These are phyloP conservation scores for Dactylellina sp. DNA, from an alignment of 2,329 filamentous ascomycete genomes.

Conservation along the genomic window DNA sequence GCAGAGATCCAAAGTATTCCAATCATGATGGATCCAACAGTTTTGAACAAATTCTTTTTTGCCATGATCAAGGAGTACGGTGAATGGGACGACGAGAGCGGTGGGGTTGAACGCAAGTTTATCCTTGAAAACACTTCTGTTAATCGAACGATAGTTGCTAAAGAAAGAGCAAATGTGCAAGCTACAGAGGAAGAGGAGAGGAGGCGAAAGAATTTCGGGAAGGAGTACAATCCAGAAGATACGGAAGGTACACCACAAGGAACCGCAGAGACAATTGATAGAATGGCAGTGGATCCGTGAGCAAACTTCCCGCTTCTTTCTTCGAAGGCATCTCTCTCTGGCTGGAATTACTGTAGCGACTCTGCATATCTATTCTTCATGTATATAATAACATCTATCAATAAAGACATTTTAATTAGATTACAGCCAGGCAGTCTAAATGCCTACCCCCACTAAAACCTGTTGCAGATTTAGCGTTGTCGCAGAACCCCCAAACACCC, in stretches of 20 bases:
- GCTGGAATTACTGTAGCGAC: neutral
- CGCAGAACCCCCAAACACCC: conserved; percentile 38
- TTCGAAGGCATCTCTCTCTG: no score
- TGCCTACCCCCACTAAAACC: no score
- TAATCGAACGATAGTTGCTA: conserved; percentile 18
- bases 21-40: conserved; percentile 25
- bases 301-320: neutral
- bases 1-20: conserved; percentile 6
- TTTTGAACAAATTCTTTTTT: conserved; percentile 44
- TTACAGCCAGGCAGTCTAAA: no score
- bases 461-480: conserved; percentile 47
- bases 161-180: conserved; percentile 4
- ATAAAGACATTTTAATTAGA: no score
- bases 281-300: conserved; percentile 27
- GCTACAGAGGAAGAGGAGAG: neutral
- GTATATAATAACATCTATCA: conserved; percentile 1
- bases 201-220: neutral
- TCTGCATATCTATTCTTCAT: neutral
- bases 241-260: neutral
- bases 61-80: conserved; percentile 46
- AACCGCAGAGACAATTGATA: neutral
- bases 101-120: conserved; percentile 32
- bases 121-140: conserved; percentile 37
- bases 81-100: conserved; percentile 19
- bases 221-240: neutral